Percentiles rank a stretch among this genome's conserved stretches.
phyloP scores from a whole-genome alignment of 2,329 filamentous ascomycete species.

The Cryphonectria radicalis region DNA sequence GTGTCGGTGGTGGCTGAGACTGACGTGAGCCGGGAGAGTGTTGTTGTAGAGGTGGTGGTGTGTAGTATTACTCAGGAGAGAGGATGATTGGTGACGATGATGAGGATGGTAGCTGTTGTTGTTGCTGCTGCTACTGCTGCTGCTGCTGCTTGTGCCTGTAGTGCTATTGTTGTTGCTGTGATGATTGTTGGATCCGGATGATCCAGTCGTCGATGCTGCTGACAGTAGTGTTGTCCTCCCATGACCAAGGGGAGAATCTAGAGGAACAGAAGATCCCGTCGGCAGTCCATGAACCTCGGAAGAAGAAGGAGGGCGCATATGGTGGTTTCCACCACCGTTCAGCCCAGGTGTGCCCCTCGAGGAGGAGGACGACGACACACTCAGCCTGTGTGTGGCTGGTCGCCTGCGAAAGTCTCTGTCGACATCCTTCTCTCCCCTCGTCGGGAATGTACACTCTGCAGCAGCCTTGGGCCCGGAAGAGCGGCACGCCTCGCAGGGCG shows the following conservation, averaged over 20 bases:
- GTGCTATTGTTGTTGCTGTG: background rate
- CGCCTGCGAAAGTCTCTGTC: slow-evolving; percentile 29
- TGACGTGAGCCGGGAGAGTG: slow-evolving; percentile 1
- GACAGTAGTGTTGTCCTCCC: background rate
- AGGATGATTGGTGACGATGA: slow-evolving; percentile 3
- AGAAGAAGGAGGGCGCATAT: background rate
- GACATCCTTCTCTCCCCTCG: slow-evolving; percentile 27
- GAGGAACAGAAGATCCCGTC: slow-evolving; percentile 16
- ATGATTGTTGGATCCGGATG: background rate
- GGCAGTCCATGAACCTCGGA: slow-evolving; percentile 22
- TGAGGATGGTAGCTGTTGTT: background rate
- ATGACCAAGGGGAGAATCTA: slow-evolving; percentile 20
- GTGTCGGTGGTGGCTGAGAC: slow-evolving; percentile 16
- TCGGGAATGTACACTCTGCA: slow-evolving; percentile 26
- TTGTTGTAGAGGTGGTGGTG: slow-evolving; percentile 15
- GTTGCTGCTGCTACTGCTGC: background rate
- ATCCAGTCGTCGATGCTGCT: background rate
- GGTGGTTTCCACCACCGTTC: slow-evolving; percentile 6
- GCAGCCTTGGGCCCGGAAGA: slow-evolving; percentile 25
- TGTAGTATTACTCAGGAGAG: slow-evolving; percentile 8
- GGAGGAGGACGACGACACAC: slow-evolving; percentile 24
- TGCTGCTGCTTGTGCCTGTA: background rate
- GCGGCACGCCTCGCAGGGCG: slow-evolving; percentile 29
- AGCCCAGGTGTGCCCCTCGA: slow-evolving; percentile 17
- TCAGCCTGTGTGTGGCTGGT: slow-evolving; percentile 22